Base-by-base conservation (phyloP, 2,329 filamentous ascomycete genomes). In the Thermothelomyces thermophilus region DNA sequence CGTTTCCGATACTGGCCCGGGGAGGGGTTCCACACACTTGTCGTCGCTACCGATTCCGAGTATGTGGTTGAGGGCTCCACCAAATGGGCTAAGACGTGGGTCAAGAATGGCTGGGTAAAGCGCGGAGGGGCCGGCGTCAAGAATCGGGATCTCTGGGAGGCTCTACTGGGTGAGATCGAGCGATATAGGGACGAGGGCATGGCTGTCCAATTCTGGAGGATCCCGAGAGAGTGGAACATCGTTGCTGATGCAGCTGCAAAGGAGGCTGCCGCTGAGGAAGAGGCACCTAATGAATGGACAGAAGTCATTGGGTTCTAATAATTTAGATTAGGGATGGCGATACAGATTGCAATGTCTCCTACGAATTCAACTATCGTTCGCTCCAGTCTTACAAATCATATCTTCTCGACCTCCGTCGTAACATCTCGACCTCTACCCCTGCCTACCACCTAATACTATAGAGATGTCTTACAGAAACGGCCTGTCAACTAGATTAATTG, bases 41-140 rank as follows among this genome's bases (percentile, higher is more conserved):
- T 79, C 33, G 68, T 82, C 50, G 77, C 76, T 2, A 77, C 75
- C 0, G 74, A 81, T 57, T 78, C 74, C 0, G 66, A 68, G 24
- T 79, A 79, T 56, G 71, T 76, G 5, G 68, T 70, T 1, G 57
- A 70, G 13, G 73, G 74, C 7, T 60, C 70, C 7, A 77, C 73
- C 0, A 48, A 61, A 11, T 74, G 70, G 68, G 61, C 66, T 0
- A 64, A 57, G 50, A 60, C 34, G 0, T 80, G 77, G 77, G 42
- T 70, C 5, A 46, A 45, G 5, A 72, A 70, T 13, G 67, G 62
- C 5, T 82, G 76, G 75, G 67, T 33, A 51, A 73, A 63, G 8
- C 52, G 46, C 0, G 52, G 43, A 2, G 62, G 65, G 0, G 54
- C 13, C 1, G 51, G 57, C 1, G 72, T 79, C 40, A 72, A 72